phyloP scores from a whole-genome alignment of 305 asterid genomes.

The Withania somnifera region DNA sequence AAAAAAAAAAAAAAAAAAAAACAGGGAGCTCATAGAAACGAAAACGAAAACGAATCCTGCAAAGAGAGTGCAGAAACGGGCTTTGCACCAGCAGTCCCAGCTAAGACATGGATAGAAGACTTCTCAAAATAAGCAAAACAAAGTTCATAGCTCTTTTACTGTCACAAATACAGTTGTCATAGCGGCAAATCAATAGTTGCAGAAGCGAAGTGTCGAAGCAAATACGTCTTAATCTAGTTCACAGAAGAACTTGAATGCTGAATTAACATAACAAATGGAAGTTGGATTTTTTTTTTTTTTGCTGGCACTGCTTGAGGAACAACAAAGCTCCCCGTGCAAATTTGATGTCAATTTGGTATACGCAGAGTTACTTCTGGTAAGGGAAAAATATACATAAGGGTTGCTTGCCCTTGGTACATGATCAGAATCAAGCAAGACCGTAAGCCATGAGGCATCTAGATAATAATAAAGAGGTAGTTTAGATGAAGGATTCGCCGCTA shows the following conservation, averaged over 20 bases:
- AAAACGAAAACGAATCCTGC: too few species aligned
- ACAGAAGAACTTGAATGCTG: not conserved
- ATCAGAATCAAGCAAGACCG: not conserved
- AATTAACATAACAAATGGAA: not conserved
- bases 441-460: not conserved
- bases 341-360: not conserved
- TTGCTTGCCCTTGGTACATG: not conserved
- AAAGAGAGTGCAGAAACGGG: not conserved
- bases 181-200: not conserved
- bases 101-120: not conserved
- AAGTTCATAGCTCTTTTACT: not conserved
- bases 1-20: not conserved
- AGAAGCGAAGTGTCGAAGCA: not conserved
- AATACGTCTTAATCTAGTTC: not conserved
- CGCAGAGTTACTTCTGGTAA: not conserved
- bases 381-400: not conserved
- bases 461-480: not conserved
- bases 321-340: not conserved
- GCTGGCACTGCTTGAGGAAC: not conserved
- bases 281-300: too few species aligned
- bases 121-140: not conserved
- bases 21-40: too few species aligned
- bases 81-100: not conserved
- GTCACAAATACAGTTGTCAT: not conserved
- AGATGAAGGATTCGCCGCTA: not conserved